phyloP scores from a whole-genome alignment of 75 land plant genomes.

The Picea glauca region DNA sequence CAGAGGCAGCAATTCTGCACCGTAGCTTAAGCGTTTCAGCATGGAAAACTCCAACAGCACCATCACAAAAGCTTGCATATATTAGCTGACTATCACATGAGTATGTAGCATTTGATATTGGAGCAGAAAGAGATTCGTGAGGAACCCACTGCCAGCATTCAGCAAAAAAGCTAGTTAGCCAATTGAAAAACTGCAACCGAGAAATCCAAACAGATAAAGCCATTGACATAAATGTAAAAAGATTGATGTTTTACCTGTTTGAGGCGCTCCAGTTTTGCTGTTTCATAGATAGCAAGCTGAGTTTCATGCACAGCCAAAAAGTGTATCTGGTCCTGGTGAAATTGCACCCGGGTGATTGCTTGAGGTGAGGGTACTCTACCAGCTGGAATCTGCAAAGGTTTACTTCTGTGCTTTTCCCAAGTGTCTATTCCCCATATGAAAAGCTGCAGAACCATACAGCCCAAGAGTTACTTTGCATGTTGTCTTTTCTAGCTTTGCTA shows the following conservation, averaged over 20 bases:
- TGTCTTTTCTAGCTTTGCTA: background rate
- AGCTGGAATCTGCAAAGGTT: constrained; percentile 26
- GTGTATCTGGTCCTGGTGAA: constrained; percentile 54
- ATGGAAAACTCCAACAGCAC: constrained; percentile 41
- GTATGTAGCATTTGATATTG: constrained; percentile 47
- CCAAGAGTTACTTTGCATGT: background rate
- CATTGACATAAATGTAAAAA: background rate
- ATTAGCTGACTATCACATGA: constrained; percentile 52
- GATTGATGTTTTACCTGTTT: constrained; percentile 28
- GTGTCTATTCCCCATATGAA: constrained; percentile 54
- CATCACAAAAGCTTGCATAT: constrained; percentile 42
- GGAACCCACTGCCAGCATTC: constrained; percentile 36
- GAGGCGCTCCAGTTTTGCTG: constrained; percentile 33
- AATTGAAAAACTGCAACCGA: background rate
- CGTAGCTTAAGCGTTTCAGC: constrained; percentile 44
- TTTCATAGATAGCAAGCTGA: constrained; percentile 54
- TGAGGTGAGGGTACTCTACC: constrained; percentile 16
- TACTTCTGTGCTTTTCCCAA: constrained; percentile 41
- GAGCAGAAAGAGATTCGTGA: constrained; percentile 26
- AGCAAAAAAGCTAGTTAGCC: background rate
- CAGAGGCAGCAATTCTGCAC: constrained; percentile 45
- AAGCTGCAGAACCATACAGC: constrained; percentile 19
- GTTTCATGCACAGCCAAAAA: constrained; percentile 56
- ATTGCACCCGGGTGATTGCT: constrained; percentile 44
- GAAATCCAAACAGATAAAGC: background rate